Conservation (phyloP, 1,284 basidiomycete genomes). For the Cryptococcus amylolentus region DNA sequence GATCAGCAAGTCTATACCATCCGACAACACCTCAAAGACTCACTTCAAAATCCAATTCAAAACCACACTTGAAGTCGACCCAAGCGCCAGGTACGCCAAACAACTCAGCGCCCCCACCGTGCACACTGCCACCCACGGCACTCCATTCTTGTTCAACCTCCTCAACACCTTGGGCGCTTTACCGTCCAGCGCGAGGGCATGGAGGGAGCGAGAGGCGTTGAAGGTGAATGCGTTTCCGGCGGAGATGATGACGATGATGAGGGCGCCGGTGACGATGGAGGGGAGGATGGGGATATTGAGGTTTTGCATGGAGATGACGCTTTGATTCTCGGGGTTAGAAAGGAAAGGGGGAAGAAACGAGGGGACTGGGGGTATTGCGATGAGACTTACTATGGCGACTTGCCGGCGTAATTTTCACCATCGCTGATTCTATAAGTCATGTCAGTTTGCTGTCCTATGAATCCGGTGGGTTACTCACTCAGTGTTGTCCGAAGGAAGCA, state of each 20-base stretch:
- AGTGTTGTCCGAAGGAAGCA: conserved; percentile 14
- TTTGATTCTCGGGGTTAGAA: conserved; percentile 24
- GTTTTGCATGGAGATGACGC: conserved; percentile 40
- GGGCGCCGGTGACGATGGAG: conserved; percentile 38
- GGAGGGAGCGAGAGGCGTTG: conserved; percentile 28
- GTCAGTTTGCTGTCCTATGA: not conserved
- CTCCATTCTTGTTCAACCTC: conserved; percentile 18
- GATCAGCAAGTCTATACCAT: not conserved
- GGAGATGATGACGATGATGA: conserved; percentile 42
- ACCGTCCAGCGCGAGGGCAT: conserved; percentile 31
- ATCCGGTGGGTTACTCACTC: not conserved
- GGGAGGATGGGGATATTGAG: conserved; percentile 40
- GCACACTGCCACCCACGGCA: conserved; percentile 27
- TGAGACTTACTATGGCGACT: conserved; percentile 12
- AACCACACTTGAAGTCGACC: conserved; percentile 15
- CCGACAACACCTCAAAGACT: not conserved
- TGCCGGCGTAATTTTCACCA: conserved; percentile 8
- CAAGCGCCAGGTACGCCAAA: conserved; percentile 26
- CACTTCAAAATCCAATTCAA: conserved; percentile 22
- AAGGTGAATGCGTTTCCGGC: conserved; percentile 35
- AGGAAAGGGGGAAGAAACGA: not conserved
- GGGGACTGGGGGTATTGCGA: not conserved
- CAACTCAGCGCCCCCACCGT: conserved; percentile 14
- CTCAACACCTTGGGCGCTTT: conserved; percentile 29
- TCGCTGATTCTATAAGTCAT: conserved; percentile 1